phyloP scores from a whole-genome alignment of 305 asterid genomes.

The Solanum hybrid region DNA sequence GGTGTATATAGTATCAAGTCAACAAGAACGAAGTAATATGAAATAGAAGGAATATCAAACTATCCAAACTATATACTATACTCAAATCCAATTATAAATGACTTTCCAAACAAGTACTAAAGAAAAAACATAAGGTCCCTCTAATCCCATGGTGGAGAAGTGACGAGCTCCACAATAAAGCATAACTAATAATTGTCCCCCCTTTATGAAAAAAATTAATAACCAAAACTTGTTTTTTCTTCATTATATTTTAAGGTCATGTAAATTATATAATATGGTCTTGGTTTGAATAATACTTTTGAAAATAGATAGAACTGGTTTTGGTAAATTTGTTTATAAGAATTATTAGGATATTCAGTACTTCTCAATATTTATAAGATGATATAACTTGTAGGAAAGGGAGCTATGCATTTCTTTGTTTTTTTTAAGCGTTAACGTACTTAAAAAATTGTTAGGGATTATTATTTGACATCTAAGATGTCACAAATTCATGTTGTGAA shows the following conservation, averaged over 20 bases:
- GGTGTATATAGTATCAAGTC: not conserved
- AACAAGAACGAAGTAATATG: not conserved
- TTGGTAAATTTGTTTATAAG: not conserved
- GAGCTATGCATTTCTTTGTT: not conserved
- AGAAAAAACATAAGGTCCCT: not conserved
- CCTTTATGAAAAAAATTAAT: not conserved
- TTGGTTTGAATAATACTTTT: not conserved
- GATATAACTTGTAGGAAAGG: not conserved
- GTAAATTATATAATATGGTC: not conserved
- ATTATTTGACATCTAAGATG: not conserved
- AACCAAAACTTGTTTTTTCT: not conserved
- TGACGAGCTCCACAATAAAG: not conserved
- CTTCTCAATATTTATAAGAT: not conserved
- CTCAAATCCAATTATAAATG: not conserved
- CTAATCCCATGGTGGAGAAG: not conserved
- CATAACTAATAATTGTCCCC: not conserved
- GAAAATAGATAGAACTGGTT: not conserved
- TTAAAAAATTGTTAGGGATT: not conserved
- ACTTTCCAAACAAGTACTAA: not conserved
- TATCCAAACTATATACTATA: not conserved
- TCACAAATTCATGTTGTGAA: not conserved
- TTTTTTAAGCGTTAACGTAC: not conserved
- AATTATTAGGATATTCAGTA: not conserved
- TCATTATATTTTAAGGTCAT: not conserved
- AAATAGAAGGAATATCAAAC: not conserved